Base-by-base conservation (phyloP, 768 basidiomycete species). In the Pulveroboletus sp. region DNA sequence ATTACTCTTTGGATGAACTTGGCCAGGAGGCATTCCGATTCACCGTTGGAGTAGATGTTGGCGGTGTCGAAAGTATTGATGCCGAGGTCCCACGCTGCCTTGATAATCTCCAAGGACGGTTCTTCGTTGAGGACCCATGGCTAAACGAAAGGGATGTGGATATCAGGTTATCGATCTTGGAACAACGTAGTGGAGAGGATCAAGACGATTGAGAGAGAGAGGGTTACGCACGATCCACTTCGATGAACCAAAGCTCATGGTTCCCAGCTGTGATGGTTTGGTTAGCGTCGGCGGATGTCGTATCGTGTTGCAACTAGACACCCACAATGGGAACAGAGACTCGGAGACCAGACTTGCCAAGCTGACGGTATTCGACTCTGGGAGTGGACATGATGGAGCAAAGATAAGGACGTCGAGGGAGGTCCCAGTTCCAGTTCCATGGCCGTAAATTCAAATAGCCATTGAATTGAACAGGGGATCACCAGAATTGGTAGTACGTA, bases 11-110 rank as follows among this genome's bases (percentile, higher is more conserved):
- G 64, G 37, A 75, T 57, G 26, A 70, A 72, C 51, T 69, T 67
- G 11, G 56, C 72, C 10, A 73, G 46, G 37, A 76, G 41, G 9
- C 61, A 53, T 50, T 76, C 75, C 0, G 71, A 73, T 42, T 65
- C 63, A 21, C 69, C 71, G 27, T 6, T 28, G 8, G 27, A 28
- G 27, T 8, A 28, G 8, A 28, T 28, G 27, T 28, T 28, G 27
- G 8, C 27, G 8, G 27, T 28, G 27, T 28, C 27, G 27, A 28
- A 28, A 2, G 27, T 28, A 5, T 28, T 28, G 27, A 28, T 28
- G 27, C 27, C 27, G 6, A 28, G 8, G 8, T 28, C 8, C 62
- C 63, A 74, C 4, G 75, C 75, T 10, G 63, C 60, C 50, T 73
- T 72, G 42, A 75, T 47, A 49, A 74, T 58, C 40, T 60, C 51